Conservation (phyloP, 2,329 filamentous ascomycete species). For the Elsinoe necatrix region DNA sequence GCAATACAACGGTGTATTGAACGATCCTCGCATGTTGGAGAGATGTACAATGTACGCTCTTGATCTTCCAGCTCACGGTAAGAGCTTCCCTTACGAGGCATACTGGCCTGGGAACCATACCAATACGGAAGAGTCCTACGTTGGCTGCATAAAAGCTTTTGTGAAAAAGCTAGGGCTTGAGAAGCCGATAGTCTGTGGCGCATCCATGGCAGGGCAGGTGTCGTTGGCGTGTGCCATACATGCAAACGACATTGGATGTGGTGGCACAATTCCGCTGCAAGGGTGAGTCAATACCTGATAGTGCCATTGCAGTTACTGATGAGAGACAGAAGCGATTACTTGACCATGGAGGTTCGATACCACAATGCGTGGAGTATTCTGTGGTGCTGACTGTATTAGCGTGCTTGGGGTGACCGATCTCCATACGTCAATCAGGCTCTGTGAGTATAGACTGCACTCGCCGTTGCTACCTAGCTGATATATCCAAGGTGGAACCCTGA, state of each 20-base stretch:
- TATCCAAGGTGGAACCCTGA: slow-evolving; percentile 26
- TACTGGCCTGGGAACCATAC: slow-evolving; percentile 39
- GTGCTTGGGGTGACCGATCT: slow-evolving; percentile 39
- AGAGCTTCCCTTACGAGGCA: slow-evolving; percentile 39
- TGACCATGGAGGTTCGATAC: slow-evolving; percentile 31
- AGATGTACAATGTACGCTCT: slow-evolving; percentile 44
- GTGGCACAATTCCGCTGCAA: slow-evolving; percentile 41
- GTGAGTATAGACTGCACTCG: slow-evolving; percentile 24
- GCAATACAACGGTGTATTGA: slow-evolving; percentile 47
- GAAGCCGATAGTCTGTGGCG: slow-evolving; percentile 43
- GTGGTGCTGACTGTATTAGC: slow-evolving; percentile 14
- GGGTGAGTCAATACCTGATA: slow-evolving; percentile 23
- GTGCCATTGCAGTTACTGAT: background rate
- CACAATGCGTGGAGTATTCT: background rate
- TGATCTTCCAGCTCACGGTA: slow-evolving; percentile 43
- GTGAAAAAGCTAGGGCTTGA: slow-evolving; percentile 38
- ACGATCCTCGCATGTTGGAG: slow-evolving; percentile 39
- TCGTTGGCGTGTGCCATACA: slow-evolving; percentile 41
- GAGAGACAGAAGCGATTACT: slow-evolving; percentile 25
- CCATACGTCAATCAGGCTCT: slow-evolving; percentile 42
- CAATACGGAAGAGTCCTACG: slow-evolving; percentile 37
- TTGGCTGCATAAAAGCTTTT: slow-evolving; percentile 39
- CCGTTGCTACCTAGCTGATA: background rate
- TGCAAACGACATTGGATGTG: slow-evolving; percentile 39
- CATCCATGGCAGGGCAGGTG: slow-evolving; percentile 44